These are phyloP conservation scores for Dryas drummondii DNA, from an alignment of 306 rosid species.

Conservation along the genomic window DNA sequence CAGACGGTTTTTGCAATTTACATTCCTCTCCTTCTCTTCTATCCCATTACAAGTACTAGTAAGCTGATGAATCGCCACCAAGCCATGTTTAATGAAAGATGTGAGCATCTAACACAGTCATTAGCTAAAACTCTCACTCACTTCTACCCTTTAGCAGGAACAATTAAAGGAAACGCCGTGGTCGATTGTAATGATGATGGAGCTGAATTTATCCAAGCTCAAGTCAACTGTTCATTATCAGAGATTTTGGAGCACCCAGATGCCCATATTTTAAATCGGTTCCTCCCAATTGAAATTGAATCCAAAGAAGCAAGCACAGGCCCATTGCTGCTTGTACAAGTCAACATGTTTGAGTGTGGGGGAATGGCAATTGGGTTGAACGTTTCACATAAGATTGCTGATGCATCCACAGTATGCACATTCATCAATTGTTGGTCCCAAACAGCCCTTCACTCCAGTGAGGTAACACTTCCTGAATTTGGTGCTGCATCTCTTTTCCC, in stretches of 20 bases:
- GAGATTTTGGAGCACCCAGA: conserved; percentile 30
- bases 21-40: conserved; percentile 28
- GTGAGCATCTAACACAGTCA: conserved; percentile 38
- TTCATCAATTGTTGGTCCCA: conserved; percentile 3
- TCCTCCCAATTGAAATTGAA: conserved; percentile 26
- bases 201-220: conserved; percentile 26
- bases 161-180: conserved; percentile 24
- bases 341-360: background rate
- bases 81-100: background rate
- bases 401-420: background rate
- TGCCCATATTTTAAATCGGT: background rate
- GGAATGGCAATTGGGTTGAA: background rate
- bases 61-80: background rate
- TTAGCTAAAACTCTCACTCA: conserved; percentile 41
- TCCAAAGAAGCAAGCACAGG: conserved; percentile 10
- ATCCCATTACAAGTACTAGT: background rate
- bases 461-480: background rate
- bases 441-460: background rate
- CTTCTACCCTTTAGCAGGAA: conserved; percentile 56
- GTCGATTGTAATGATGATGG: conserved; percentile 51
- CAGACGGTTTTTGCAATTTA: conserved; percentile 21
- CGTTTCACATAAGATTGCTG: background rate
- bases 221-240: conserved; percentile 19
- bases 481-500: background rate
- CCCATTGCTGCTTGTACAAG: conserved; percentile 38